Evolutionary conservation across 2,329 filamentous ascomycete genomes (phyloP), one percentile per base, ranked within the genome.

Genomic region (Botrytis tulipae): DNA sequence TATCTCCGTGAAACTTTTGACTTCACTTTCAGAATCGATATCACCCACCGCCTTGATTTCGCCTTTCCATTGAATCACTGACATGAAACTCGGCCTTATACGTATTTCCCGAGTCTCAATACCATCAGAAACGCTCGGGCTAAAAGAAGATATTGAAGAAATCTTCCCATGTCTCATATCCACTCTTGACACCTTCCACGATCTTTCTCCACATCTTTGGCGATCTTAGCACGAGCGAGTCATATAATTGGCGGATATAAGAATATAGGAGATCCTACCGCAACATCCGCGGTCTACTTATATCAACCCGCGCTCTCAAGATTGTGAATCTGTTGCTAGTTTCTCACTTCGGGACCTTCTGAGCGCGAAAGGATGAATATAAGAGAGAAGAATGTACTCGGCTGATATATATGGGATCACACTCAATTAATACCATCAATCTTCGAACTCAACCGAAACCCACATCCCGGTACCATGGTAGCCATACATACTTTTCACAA

Each of bases 261-360:
- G 1, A 48, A 37, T 4, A 51, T 18, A 22, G 1, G n/a, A 67
- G 65, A 54, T 67, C 65, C 32, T 51, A 51, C 65, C 65, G 65
- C 46, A 67, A 54, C 14, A 67, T 67, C 46, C 65, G 46, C 65
- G 65, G 65, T 51, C 9, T 67, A 20, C 25, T 67, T n/a, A 25
- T 54, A 67, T 37, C 44, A 40, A 29, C 4, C 65, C 65, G 32
- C 65, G 32, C 65, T 54, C 5, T 67, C 4, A 51, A 40, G 8
- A 40, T 29, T 65, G 61, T 29, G 18, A 32, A 32, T 67, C 48
- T 25, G 14, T 37, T 51, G 32, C 46, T 51, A 20, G 44, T 67
- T 40, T n/a, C 7, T 35, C 14, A 25, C 44, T 65, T 46, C 44
- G 6, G 14, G 14, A 37, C 14, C 42, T 48, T 67, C 29, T 37